Conservation (phyloP, 192 early-diverging fungal genomes). For the Backusella psychrophila region DNA sequence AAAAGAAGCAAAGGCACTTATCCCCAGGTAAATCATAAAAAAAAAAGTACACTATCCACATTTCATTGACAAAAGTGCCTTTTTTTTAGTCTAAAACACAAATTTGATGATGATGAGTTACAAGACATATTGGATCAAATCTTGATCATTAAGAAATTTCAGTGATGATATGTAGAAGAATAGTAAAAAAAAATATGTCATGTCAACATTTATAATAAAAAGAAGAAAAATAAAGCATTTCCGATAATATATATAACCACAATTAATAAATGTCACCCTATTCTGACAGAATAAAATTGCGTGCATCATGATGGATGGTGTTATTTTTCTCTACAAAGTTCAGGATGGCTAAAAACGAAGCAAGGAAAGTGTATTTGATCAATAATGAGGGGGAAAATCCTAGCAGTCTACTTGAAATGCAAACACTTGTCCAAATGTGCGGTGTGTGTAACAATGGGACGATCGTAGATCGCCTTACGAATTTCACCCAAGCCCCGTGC, state of each 20-base stretch:
- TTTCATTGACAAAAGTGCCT: neutral
- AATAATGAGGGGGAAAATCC: conserved; percentile 57
- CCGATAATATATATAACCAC: no score
- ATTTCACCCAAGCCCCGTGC: conserved; percentile 27
- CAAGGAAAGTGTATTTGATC: conserved; percentile 66
- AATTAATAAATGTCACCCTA: neutral
- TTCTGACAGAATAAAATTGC: conserved; percentile 54
- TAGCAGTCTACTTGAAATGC: conserved; percentile 72
- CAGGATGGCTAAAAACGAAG: conserved; percentile 53
- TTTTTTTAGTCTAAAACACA: conserved; percentile 56
- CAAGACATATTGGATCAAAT: conserved; percentile 82
- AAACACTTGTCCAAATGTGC: conserved; percentile 52
- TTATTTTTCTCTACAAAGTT: conserved; percentile 52
- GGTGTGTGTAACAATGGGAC: conserved; percentile 48
- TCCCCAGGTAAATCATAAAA: conserved; percentile 69
- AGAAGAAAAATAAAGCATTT: neutral
- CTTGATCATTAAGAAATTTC: conserved; percentile 77
- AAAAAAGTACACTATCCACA: neutral
- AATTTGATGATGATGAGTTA: conserved; percentile 71
- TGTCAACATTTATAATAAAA: no score
- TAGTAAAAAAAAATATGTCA: neutral
- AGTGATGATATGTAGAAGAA: conserved; percentile 37
- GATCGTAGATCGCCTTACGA: conserved; percentile 44
- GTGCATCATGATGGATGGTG: conserved; percentile 53
- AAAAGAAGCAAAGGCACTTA: conserved; percentile 88